These are phyloP conservation scores for Pneumocystis carinii DNA, from an alignment of 1,139 yeast species.

Conservation along the genomic window DNA sequence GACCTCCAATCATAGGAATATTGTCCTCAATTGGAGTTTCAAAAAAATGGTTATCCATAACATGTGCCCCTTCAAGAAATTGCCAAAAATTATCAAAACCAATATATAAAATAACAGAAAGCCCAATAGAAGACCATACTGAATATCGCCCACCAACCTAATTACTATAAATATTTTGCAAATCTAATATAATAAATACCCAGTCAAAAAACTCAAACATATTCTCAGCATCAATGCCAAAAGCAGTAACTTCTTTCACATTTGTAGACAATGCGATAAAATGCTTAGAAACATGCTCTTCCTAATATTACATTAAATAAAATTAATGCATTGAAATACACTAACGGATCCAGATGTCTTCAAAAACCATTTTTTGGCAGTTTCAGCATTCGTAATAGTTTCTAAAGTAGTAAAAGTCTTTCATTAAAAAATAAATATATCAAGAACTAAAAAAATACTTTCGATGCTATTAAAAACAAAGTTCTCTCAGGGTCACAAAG, in stretches of 20 bases:
- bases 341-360: slow-evolving; percentile 42
- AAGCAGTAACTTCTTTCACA: slow-evolving; percentile 75
- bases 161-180: background rate
- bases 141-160: slow-evolving; percentile 95
- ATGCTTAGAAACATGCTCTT: slow-evolving; percentile 77
- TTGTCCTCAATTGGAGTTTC: slow-evolving; percentile 75
- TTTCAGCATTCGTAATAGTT: slow-evolving; percentile 86
- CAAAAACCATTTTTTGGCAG: slow-evolving; percentile 91
- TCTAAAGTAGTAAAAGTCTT: slow-evolving; percentile 92
- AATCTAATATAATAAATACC: slow-evolving; percentile 22
- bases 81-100: slow-evolving; percentile 86
- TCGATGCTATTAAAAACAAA: slow-evolving; percentile 84
- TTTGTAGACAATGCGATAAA: slow-evolving; percentile 94
- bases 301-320: slow-evolving; percentile 4
- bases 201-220: slow-evolving; percentile 97
- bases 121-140: slow-evolving; percentile 97
- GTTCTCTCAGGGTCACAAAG: slow-evolving; percentile 76
- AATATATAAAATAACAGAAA: slow-evolving; percentile 84
- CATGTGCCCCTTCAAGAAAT: slow-evolving; percentile 94
- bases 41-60: slow-evolving; percentile 80
- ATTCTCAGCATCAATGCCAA: slow-evolving; percentile 92
- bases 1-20: slow-evolving; percentile 86
- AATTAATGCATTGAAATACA: background rate
- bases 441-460: background rate
- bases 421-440: slow-evolving; percentile 23